Conservation (phyloP, 768 basidiomycete genomes). For the Mycena sanguinolenta region DNA sequence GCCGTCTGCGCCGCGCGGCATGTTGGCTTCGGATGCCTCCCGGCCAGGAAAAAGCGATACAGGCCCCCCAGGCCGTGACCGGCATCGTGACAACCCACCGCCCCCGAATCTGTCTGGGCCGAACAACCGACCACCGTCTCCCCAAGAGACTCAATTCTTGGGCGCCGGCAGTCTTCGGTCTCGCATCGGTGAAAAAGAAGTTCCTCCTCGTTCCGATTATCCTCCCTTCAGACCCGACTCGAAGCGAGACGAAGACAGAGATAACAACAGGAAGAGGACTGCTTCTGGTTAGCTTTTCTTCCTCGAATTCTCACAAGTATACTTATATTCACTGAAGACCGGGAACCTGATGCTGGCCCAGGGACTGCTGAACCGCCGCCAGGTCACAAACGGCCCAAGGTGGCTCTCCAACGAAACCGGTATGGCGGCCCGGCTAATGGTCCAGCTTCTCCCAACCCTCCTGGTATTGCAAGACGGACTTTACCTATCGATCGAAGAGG, state of each 20-base stretch:
- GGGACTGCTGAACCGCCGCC: slow-evolving; percentile 22
- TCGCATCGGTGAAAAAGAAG: slow-evolving; percentile 75
- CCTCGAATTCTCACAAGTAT: not conserved
- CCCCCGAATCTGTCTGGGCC: slow-evolving; percentile 34
- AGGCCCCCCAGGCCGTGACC: slow-evolving; percentile 52
- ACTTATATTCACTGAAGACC: slow-evolving; percentile 19
- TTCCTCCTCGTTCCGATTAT: slow-evolving; percentile 54
- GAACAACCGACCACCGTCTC: slow-evolving; percentile 39
- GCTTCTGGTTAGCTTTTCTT: slow-evolving; percentile 66
- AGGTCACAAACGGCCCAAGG: slow-evolving; percentile 24
- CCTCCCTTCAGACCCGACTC: slow-evolving; percentile 62
- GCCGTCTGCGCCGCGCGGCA: slow-evolving; percentile 80
- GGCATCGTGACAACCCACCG: slow-evolving; percentile 44
- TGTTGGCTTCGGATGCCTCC: slow-evolving; percentile 64
- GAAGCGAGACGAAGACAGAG: slow-evolving; percentile 74
- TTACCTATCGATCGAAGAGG: slow-evolving; percentile 54
- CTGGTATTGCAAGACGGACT: slow-evolving; percentile 25
- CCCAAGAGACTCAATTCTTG: slow-evolving; percentile 12
- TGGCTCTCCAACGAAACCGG: slow-evolving; percentile 31
- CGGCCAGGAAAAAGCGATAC: slow-evolving; percentile 58
- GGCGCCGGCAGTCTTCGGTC: slow-evolving; percentile 59
- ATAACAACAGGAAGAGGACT: slow-evolving; percentile 74
- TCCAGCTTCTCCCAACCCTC: slow-evolving; percentile 26
- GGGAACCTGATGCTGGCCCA: slow-evolving; percentile 28
- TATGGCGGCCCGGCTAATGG: slow-evolving; percentile 19